phyloP scores from a whole-genome alignment of 441 rosid species.

The Pelargonium cotyledonis region DNA sequence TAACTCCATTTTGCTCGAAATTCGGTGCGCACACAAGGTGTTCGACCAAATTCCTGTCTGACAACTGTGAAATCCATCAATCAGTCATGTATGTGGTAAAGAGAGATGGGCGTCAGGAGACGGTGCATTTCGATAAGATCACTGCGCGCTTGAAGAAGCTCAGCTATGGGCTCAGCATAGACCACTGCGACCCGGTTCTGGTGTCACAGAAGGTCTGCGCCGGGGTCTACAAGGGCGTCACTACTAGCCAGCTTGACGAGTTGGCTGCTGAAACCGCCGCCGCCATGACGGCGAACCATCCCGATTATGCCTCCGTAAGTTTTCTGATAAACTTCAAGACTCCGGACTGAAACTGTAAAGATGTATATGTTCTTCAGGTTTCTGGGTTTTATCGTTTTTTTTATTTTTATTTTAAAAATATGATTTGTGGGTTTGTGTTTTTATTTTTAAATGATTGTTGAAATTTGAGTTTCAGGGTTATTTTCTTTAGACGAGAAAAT shows the following conservation, averaged over 20 bases:
- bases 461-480: too few species aligned
- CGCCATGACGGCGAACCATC: constrained; percentile 87
- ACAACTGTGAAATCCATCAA: not conserved
- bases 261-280: constrained; percentile 98
- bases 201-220: constrained; percentile 96
- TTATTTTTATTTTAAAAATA: too few species aligned
- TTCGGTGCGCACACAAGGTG: constrained; percentile 20
- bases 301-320: constrained; percentile 86
- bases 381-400: too few species aligned
- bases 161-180: constrained; percentile 79
- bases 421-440: too few species aligned
- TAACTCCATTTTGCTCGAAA: not conserved
- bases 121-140: constrained; percentile 90
- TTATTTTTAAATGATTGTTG: too few species aligned
- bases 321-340: too few species aligned
- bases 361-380: too few species aligned
- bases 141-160: constrained; percentile 92
- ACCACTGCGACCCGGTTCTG: constrained; percentile 90
- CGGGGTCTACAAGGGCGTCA: constrained; percentile 92
- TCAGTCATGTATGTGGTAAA: constrained; percentile 72
- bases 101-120: constrained; percentile 81
- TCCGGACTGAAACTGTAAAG: too few species aligned
- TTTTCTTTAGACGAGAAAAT: too few species aligned
- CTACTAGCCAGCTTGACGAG: constrained; percentile 93
- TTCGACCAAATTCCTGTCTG: constrained; percentile 23